phyloP scores from a whole-genome alignment of 208 protist genomes.

The Endotrypanum monterogeii region DNA sequence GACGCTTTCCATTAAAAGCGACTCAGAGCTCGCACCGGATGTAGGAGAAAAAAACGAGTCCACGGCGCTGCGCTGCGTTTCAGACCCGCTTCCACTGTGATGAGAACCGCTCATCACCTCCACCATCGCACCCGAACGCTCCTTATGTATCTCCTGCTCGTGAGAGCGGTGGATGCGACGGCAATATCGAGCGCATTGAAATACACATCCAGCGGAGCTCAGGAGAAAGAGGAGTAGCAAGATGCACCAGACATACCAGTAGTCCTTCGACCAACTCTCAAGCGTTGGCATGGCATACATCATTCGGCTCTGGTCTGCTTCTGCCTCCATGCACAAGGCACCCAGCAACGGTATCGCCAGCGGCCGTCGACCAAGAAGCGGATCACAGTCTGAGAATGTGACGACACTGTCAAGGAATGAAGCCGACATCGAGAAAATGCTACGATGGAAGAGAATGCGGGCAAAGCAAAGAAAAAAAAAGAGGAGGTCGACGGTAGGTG shows the following conservation, averaged over 20 bases:
- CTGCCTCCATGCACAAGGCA: conserved; percentile 16
- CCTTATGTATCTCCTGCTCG: conserved; percentile 8
- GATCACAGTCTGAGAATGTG: conserved; percentile 13
- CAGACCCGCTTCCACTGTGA: background rate
- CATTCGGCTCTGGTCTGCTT: conserved; percentile 1
- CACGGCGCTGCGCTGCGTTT: no score
- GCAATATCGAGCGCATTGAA: conserved; percentile 28
- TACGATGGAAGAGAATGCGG: background rate
- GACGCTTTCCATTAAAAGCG: background rate
- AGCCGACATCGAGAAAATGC: background rate
- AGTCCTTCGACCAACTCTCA: conserved; percentile 25
- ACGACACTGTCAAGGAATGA: background rate
- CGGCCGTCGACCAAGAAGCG: background rate
- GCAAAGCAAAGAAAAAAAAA: background rate
- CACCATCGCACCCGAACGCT: conserved; percentile 6
- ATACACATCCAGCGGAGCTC: background rate
- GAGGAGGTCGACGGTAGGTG: background rate
- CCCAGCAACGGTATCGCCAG: background rate
- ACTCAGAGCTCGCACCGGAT: background rate
- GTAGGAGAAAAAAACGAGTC: background rate
- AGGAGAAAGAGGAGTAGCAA: conserved; percentile 15
- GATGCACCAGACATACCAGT: conserved; percentile 41
- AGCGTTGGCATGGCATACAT: conserved; percentile 18
- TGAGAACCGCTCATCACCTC: conserved; percentile 10
- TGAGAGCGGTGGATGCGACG: conserved; percentile 21